A percentile compares a stretch with the other conserved stretches of the same genome.
These are phyloP conservation scores for Cornus suecica DNA, from an alignment of 148 eudicot species.

Conservation along the genomic window DNA sequence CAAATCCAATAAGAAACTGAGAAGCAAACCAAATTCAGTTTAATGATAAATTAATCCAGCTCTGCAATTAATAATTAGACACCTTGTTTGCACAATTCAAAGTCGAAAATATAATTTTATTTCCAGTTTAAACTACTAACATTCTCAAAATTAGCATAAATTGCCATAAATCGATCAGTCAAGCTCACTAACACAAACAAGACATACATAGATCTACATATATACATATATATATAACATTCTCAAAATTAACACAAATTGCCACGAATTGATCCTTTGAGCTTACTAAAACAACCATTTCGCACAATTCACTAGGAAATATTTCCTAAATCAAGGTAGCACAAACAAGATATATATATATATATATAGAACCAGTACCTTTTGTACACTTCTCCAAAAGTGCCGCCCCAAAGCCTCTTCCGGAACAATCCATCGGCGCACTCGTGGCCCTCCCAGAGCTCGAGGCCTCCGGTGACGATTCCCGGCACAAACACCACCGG, in stretches of 20 bases:
- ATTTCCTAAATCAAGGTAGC: no score
- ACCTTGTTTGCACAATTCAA: not conserved
- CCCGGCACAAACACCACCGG: conserved; percentile 90
- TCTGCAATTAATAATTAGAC: not conserved
- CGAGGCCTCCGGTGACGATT: conserved; percentile 83
- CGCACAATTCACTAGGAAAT: no score
- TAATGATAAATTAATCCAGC: not conserved
- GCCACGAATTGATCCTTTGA: not conserved
- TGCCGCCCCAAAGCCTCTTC: conserved; percentile 94
- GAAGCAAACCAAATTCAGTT: not conserved
- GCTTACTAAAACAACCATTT: not conserved
- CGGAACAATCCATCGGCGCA: conserved; percentile 82
- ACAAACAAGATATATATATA: not conserved
- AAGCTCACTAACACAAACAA: not conserved
- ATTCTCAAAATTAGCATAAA: not conserved
- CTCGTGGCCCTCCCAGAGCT: conserved; percentile 77
- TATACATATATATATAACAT: not conserved
- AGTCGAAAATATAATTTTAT: not conserved
- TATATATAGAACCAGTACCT: conserved; percentile 38
- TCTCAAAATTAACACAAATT: not conserved
- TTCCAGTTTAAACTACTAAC: not conserved
- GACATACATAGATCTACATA: not conserved
- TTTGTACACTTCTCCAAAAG: conserved; percentile 89
- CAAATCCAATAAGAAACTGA: not conserved
- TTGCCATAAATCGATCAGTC: not conserved